Evolutionary conservation across 352 stramenopile genomes (phyloP).

Genomic region (Globisporangium lucens): DNA sequence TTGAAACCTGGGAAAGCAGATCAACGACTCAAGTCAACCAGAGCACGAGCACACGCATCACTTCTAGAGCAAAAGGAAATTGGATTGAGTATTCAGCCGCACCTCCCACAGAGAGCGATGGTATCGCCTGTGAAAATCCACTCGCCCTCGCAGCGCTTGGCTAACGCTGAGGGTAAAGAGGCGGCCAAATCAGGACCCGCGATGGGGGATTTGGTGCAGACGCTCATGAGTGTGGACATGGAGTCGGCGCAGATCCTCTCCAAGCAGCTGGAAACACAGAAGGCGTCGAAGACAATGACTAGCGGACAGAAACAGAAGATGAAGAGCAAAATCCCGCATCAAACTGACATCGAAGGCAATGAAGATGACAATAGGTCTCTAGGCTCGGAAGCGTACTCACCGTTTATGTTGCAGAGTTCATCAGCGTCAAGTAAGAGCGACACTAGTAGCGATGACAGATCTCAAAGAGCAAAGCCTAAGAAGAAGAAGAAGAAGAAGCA

Average conservation of each 20-base stretch:
- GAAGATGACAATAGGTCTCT: slow-evolving; percentile 20
- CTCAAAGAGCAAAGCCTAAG: not conserved
- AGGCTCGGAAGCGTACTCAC: slow-evolving; percentile 35
- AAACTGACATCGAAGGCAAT: not conserved
- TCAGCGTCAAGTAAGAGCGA: not conserved
- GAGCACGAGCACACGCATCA: not conserved
- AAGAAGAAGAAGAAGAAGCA: slow-evolving; percentile 8
- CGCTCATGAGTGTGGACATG: slow-evolving; percentile 44
- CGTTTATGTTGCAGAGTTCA: slow-evolving; percentile 12
- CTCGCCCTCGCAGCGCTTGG: not conserved
- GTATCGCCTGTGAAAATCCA: slow-evolving; percentile 1
- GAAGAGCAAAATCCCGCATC: not conserved
- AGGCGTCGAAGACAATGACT: not conserved
- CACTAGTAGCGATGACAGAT: not conserved
- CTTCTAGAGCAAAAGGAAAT: not conserved
- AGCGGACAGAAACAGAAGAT: slow-evolving; percentile 3
- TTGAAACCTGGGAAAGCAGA: not conserved
- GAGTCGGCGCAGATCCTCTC: slow-evolving; percentile 30
- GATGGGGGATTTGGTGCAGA: slow-evolving; percentile 26
- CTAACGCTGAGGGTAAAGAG: not conserved
- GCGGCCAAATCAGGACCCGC: not conserved
- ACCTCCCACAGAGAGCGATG: slow-evolving; percentile 1
- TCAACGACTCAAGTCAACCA: not conserved
- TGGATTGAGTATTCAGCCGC: too few relatives aligned
- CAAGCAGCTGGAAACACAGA: not conserved